phyloP scores from a whole-genome alignment of 805 yeast species.

The Hanseniaspora pseudoguilliermondii region DNA sequence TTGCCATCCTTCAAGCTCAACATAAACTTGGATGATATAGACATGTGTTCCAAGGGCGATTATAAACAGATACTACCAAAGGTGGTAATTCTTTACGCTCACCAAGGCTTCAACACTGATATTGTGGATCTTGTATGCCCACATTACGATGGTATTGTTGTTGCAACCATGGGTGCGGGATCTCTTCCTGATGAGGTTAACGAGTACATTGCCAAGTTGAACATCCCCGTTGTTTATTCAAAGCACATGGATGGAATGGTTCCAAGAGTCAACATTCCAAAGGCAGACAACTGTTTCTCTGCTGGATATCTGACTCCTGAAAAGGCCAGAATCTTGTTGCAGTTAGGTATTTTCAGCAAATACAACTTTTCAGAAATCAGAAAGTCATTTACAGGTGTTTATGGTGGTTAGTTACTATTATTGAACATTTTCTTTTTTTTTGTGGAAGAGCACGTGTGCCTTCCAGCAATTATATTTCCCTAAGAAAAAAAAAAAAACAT shows the following conservation, averaged over 20 bases:
- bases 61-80: conserved; percentile 19
- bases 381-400: conserved; percentile 38
- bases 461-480: too few relatives aligned
- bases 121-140: conserved; percentile 37
- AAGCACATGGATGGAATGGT: conserved; percentile 63
- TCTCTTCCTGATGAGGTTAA: conserved; percentile 43
- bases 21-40: conserved; percentile 16
- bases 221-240: conserved; percentile 48
- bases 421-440: too few relatives aligned
- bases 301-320: conserved; percentile 58
- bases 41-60: conserved; percentile 10
- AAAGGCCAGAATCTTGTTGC: conserved; percentile 46
- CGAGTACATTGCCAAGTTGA: conserved; percentile 23
- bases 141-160: conserved; percentile 42
- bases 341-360: conserved; percentile 38
- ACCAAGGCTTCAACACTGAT: conserved; percentile 44
- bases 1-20: conserved; percentile 32
- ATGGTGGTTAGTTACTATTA: conserved; percentile 32
- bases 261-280: conserved; percentile 37
- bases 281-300: conserved; percentile 36
- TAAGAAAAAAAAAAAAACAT: too few relatives aligned
- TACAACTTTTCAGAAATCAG: conserved; percentile 32
- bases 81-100: conserved; percentile 47
- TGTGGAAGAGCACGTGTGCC: background rate
- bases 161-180: conserved; percentile 66